Base-by-base conservation (phyloP, 1,284 basidiomycete species). In the Apiotrichum sp. region DNA sequence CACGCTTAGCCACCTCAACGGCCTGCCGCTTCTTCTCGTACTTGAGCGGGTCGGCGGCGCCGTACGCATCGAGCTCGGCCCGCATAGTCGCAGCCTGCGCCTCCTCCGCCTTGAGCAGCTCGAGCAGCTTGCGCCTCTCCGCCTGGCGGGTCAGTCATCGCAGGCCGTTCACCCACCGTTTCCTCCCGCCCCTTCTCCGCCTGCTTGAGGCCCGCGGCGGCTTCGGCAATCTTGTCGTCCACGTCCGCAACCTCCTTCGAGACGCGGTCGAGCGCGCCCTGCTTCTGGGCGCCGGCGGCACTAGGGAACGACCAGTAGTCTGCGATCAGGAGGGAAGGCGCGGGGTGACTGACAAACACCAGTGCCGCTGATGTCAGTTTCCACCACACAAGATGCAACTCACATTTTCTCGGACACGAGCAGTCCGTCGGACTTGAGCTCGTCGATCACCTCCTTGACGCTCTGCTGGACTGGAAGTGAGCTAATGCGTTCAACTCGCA, bases 271-370 rank as follows among this genome's bases (percentile, higher is more conserved):
- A 90, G 70, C 40, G 83, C 81, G 40, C 80, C 68, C 60, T 70
- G 68, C 68, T 74, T 74, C 36, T 38, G 80, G 4, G 86, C 83
- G 5, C 90, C 89, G 47, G 83, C 82, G 57, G 91, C 87, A 3
- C 88, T 91, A 3, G 90, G 90, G 69, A 93, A 93, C 67, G 88
- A 87, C 90, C 90, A 93, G 71, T 88, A 93, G 76, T 92, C 89
- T 93, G 40, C 11, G 40, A 13, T 41, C 7, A 9, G 36, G 36
- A 41, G 40, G 6, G 8, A 13, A 41, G 10, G 10, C 40, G 8
- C 10, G 40, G 33, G 4, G 6, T 1, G 13, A 38, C 86, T 64
- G 64, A 90, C 89, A 93, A 68, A 93, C 93, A 3, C 89, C 89
- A 6, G 89, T 88, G 31, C 91, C 90, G 54, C 72, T 72, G 31